A percentile compares a stretch with the other conserved stretches of the same genome.
Conservation (phyloP, 306 rosid species). For the Abrus pulchellus region DNA sequence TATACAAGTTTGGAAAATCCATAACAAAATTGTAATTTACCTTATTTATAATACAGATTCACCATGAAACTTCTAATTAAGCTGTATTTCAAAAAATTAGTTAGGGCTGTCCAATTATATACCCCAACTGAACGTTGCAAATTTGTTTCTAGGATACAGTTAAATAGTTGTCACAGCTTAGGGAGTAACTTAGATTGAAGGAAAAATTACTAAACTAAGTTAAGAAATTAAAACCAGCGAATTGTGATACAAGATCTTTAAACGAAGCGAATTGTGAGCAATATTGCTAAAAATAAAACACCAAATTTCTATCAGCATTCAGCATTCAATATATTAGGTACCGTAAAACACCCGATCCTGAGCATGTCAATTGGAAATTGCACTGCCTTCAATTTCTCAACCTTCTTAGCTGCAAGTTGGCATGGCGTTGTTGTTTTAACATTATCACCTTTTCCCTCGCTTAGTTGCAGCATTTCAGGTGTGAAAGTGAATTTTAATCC, state of each 20-base stretch:
- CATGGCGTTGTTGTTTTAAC: neutral
- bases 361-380: constrained; percentile 30
- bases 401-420: neutral
- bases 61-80: neutral
- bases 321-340: neutral
- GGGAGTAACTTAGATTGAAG: neutral
- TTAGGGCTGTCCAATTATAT: neutral
- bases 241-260: neutral
- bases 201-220: neutral
- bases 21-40: neutral
- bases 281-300: no score
- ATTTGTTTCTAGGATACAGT: neutral
- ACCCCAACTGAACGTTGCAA: neutral
- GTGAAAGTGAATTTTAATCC: constrained; percentile 12
- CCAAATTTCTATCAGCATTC: neutral
- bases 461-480: constrained; percentile 23
- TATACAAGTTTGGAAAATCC: neutral
- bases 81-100: neutral
- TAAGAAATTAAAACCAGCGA: neutral
- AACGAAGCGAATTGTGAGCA: neutral
- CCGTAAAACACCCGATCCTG: constrained; percentile 17
- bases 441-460: no score
- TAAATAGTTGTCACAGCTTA: neutral
- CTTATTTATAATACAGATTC: neutral
- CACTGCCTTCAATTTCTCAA: constrained; percentile 21